phyloP scores from a whole-genome alignment of 2,329 filamentous ascomycete genomes.

The Arthrinium puccinioides region DNA sequence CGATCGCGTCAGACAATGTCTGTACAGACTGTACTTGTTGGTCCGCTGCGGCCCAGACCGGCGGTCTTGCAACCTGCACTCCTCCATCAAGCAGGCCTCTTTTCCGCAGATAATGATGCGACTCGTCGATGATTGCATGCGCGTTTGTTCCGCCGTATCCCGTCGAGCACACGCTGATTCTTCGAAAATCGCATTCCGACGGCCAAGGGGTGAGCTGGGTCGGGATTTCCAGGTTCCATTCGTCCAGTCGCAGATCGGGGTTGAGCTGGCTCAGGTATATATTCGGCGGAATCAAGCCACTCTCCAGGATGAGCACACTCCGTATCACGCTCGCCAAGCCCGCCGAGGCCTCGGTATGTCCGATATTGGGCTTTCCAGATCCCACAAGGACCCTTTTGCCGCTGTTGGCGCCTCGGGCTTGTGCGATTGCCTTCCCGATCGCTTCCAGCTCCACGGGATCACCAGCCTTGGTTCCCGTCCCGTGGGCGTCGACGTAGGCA shows the following conservation, averaged over 20 bases:
- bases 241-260: neutral
- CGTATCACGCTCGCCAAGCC: neutral
- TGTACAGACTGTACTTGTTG: no score
- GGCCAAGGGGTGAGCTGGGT: neutral
- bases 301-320: neutral
- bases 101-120: neutral
- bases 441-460: slow-evolving; percentile 1
- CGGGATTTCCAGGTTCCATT: neutral
- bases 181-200: neutral
- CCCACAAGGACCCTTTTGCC: neutral
- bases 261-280: neutral
- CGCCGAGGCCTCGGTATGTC: neutral
- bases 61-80: neutral
- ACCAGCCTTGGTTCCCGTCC: neutral
- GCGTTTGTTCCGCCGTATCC: neutral
- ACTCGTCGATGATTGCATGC: neutral
- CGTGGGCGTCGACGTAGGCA: neutral
- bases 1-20: neutral
- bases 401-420: neutral
- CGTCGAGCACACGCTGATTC: slow-evolving; percentile 1
- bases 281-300: neutral
- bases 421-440: neutral
- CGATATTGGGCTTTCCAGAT: neutral
- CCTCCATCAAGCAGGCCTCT: neutral
- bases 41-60: neutral